Conservation (phyloP, 306 rosid genomes). For the Pterocarpus santalinus region DNA sequence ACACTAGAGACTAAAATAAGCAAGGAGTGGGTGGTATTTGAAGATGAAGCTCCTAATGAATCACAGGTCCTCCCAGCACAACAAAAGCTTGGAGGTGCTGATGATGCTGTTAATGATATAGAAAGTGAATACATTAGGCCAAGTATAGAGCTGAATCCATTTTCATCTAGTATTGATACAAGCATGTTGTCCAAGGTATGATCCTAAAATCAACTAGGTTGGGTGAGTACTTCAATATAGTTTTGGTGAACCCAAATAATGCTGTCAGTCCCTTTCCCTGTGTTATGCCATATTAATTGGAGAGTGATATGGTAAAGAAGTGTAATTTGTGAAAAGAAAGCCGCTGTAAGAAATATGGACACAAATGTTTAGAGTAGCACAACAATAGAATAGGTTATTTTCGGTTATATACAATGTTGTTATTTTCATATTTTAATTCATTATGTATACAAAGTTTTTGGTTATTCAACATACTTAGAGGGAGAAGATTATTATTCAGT, state of each 20-base stretch:
- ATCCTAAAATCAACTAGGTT: conserved; percentile 40
- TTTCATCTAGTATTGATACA: conserved; percentile 44
- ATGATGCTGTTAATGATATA: conserved; percentile 16
- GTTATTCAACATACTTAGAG: conserved; percentile 1
- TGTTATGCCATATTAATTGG: conserved; percentile 33
- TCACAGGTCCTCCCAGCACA: conserved; percentile 46
- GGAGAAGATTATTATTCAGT: conserved; percentile 8
- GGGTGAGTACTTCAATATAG: conserved; percentile 35
- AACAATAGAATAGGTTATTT: conserved; percentile 26
- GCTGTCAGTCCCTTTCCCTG: conserved; percentile 30
- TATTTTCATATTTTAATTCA: conserved; percentile 23
- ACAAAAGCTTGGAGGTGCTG: conserved; percentile 40
- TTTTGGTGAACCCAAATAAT: conserved; percentile 42
- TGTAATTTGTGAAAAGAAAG: conserved; percentile 12
- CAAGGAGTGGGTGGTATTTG: conserved; percentile 75
- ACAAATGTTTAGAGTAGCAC: conserved; percentile 5
- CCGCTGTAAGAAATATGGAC: not conserved
- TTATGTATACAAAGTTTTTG: conserved; percentile 35
- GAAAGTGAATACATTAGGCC: conserved; percentile 32
- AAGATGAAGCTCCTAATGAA: conserved; percentile 59
- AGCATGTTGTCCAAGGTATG: conserved; percentile 44
- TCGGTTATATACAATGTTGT: conserved; percentile 25
- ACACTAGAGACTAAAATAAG: conserved; percentile 69
- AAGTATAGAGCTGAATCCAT: conserved; percentile 48
- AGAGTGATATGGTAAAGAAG: conserved; percentile 19